Evolutionary conservation across 805 yeast species (phyloP).

Genomic region (Candida maesae): DNA sequence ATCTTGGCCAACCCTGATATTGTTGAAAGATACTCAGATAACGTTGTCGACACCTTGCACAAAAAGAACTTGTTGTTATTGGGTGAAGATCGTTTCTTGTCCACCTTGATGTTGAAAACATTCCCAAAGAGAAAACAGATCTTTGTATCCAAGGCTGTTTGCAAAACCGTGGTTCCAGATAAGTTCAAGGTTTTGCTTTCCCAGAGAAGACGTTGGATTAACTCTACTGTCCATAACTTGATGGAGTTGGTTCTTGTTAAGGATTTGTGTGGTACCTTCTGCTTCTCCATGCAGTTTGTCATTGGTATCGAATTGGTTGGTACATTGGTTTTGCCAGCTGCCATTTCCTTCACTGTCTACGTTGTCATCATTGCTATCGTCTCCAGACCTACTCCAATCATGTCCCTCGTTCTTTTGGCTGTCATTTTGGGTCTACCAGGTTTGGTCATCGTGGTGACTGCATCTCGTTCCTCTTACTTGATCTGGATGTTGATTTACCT

Average conservation of each 20-base stretch:
- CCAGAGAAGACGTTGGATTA: constrained; percentile 96
- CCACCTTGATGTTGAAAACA: constrained; percentile 81
- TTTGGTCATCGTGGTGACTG: constrained; percentile 72
- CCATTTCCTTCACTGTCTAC: constrained; percentile 77
- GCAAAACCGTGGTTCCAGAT: constrained; percentile 89
- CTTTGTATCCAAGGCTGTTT: constrained; percentile 86
- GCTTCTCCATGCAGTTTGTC: constrained; percentile 93
- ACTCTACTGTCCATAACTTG: constrained; percentile 89
- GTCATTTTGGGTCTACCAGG: constrained; percentile 86
- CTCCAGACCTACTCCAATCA: constrained; percentile 67
- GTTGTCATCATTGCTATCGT: constrained; percentile 70
- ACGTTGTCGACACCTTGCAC: constrained; percentile 79
- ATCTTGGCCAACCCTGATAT: constrained; percentile 89
- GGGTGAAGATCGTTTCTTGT: constrained; percentile 87
- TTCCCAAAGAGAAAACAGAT: constrained; percentile 87
- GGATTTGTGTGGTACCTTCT: constrained; percentile 91
- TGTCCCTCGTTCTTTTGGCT: constrained; percentile 73
- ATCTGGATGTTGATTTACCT: constrained; percentile 78
- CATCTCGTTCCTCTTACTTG: constrained; percentile 66
- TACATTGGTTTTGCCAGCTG: constrained; percentile 84
- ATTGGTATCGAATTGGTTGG: constrained; percentile 81
- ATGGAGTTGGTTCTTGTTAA: constrained; percentile 81
- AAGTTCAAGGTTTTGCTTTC: constrained; percentile 74
- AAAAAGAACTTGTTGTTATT: constrained; percentile 77
- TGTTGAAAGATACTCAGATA: constrained; percentile 86